These are phyloP conservation scores for Cyathus pygmaeus DNA, from an alignment of 1,284 basidiomycete genomes.

Conservation along the genomic window DNA sequence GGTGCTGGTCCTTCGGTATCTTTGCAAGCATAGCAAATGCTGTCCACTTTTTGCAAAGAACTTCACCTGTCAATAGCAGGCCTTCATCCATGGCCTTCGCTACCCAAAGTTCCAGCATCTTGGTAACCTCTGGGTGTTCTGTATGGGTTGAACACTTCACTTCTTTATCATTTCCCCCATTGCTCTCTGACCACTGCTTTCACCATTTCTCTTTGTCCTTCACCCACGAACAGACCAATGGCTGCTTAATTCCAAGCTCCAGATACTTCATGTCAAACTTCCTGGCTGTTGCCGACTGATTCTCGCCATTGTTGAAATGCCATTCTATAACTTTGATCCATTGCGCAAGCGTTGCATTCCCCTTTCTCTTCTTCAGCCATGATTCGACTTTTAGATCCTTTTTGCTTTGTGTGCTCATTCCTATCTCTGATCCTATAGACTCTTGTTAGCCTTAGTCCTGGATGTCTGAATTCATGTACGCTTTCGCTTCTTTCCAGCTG, in stretches of 20 bases:
- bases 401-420: too few relatives aligned
- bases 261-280: constrained; percentile 29
- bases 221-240: constrained; percentile 23
- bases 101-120: constrained; percentile 39
- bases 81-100: constrained; percentile 29
- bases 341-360: constrained; percentile 18
- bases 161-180: background rate
- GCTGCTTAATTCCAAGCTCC: constrained; percentile 26
- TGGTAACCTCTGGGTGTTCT: constrained; percentile 34
- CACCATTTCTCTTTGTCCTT: constrained; percentile 22
- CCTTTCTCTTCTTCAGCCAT: constrained; percentile 13
- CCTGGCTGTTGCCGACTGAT: constrained; percentile 27
- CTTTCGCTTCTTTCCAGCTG: too few relatives aligned
- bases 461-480: too few relatives aligned
- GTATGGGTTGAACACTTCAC: constrained; percentile 15
- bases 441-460: too few relatives aligned
- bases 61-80: constrained; percentile 30
- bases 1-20: too few relatives aligned
- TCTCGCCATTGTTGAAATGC: constrained; percentile 22
- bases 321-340: constrained; percentile 34
- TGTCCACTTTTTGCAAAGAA: constrained; percentile 22
- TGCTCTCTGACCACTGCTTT: constrained; percentile 3
- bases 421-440: too few relatives aligned
- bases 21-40: background rate
- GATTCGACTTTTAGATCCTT: too few relatives aligned